These are phyloP conservation scores for Canna indica DNA, from an alignment of 176 grass and related monocot species.

Conservation along the genomic window DNA sequence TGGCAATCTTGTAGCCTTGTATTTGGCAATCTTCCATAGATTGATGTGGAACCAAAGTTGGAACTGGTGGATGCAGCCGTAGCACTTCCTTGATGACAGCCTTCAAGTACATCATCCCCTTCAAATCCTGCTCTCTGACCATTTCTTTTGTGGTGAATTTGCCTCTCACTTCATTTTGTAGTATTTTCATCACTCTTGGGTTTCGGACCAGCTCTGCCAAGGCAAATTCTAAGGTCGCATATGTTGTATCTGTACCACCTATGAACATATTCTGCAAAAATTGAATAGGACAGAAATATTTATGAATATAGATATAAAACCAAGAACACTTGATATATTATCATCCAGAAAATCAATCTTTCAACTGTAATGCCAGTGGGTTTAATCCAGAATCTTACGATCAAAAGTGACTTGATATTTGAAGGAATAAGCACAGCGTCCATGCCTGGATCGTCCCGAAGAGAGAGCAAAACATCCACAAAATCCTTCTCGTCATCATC, in stretches of 20 bases:
- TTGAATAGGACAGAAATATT: too few species aligned
- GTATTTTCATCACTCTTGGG: constrained; percentile 13
- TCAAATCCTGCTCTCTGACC: constrained; percentile 27
- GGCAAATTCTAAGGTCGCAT: constrained; percentile 7
- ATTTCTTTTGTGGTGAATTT: not conserved
- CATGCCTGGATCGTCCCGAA: not conserved
- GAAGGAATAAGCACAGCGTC: not conserved
- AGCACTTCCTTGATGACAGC: constrained; percentile 37
- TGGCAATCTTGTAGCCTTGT: constrained; percentile 11
- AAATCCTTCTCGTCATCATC: not conserved
- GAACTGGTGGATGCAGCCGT: constrained; percentile 34
- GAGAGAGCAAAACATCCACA: constrained; percentile 2
- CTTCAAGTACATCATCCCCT: constrained; percentile 16
- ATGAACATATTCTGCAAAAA: constrained; percentile 24
- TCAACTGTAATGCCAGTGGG: too few species aligned
- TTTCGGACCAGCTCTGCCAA: constrained; percentile 22
- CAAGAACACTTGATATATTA: not conserved
- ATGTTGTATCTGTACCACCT: constrained; percentile 13
- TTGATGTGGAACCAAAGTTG: constrained; percentile 35
- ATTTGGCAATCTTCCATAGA: constrained; percentile 19
- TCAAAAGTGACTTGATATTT: not conserved
- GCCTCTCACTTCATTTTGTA: constrained; percentile 32
- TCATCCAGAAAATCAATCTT: too few species aligned
- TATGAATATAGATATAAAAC: too few species aligned
- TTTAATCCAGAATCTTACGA: not conserved